These are phyloP conservation scores for Aspergillus bertholletiae DNA, from an alignment of 495 filamentous ascomycete genomes.

Conservation along the genomic window DNA sequence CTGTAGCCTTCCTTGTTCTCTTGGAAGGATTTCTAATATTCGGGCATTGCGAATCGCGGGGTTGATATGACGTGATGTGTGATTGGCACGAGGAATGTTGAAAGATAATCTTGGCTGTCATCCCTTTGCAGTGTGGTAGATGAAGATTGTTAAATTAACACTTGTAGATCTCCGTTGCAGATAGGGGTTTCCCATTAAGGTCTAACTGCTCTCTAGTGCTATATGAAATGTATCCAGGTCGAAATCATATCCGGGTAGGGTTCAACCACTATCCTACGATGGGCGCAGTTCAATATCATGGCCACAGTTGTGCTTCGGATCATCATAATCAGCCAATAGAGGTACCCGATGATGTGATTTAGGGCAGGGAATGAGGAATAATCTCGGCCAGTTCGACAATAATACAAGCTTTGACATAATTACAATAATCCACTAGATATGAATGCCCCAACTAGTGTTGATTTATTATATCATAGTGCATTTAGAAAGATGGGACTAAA, in stretches of 20 bases:
- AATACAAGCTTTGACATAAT: too few relatives aligned
- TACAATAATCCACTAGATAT: too few relatives aligned
- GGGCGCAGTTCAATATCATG: background rate
- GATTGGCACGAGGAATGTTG: background rate
- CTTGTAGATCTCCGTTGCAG: too few relatives aligned
- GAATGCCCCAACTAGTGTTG: too few relatives aligned
- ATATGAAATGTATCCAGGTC: background rate
- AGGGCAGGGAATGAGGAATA: background rate
- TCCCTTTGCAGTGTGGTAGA: too few relatives aligned
- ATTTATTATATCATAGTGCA: too few relatives aligned
- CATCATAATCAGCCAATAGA: background rate
- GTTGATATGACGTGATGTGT: slow-evolving; percentile 35
- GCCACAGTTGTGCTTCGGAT: background rate
- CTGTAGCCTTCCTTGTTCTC: background rate
- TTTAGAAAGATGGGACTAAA: too few relatives aligned
- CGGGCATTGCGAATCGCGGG: slow-evolving; percentile 36
- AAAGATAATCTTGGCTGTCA: too few relatives aligned
- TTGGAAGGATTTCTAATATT: background rate
- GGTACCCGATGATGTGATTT: slow-evolving; percentile 8
- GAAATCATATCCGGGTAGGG: background rate
- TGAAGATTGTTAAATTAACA: too few relatives aligned
- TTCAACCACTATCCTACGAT: background rate
- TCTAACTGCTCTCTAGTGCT: background rate
- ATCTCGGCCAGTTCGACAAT: background rate
- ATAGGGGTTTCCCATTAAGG: too few relatives aligned